Evolutionary conservation across 768 basidiomycete species (phyloP), one percentile per base, ranked within the genome.

Genomic region (Lanmaoa pseudosensibilis): DNA sequence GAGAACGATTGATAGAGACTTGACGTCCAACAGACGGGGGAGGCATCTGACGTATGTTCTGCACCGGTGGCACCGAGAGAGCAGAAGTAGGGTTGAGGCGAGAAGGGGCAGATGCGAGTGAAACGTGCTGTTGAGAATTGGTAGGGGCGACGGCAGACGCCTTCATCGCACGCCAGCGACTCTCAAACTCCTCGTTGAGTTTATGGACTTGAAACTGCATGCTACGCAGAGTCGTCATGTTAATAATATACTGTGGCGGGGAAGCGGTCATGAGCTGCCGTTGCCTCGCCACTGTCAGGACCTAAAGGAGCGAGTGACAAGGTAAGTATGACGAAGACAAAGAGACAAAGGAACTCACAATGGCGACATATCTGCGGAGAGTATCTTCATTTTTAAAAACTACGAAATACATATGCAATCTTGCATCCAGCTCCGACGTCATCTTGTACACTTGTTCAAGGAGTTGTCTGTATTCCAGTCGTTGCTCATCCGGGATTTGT

Each of bases 401-500:
- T 21, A 77, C 63, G 50, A 73, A 69, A 58, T 79, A 76, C 71
- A 82, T 69, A 3, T 75, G 74, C 16, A 90, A 69, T 60, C 77
- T 83, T 36, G 54, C 44, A 4, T 88, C 83, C 23, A 86, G 68
- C 0, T 87, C 84, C 13, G 46, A 44, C 39, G 76, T 75, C 48
- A 74, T 65, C 48, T 77, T 81, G 64, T 68, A 68, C 16, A 84
- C 64, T 36, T 79, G 75, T 47, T 86, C 84, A 30, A 88, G 72
- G 6, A 79, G 40, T 23, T 66, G 63, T 50, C 76, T 79, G 60
- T 80, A 89, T 52, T 84, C 84, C 41, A 73, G 55, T 43, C 81
- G 77, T 55, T 83, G 84, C 2, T 84, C 82, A 10, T 78, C 73
- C 5, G 84, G 76, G 27, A 88, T 62, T 18, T 78, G 76, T 18